These are phyloP conservation scores for Chenopodium album DNA, from an alignment of 148 eudicot species.

Conservation along the genomic window DNA sequence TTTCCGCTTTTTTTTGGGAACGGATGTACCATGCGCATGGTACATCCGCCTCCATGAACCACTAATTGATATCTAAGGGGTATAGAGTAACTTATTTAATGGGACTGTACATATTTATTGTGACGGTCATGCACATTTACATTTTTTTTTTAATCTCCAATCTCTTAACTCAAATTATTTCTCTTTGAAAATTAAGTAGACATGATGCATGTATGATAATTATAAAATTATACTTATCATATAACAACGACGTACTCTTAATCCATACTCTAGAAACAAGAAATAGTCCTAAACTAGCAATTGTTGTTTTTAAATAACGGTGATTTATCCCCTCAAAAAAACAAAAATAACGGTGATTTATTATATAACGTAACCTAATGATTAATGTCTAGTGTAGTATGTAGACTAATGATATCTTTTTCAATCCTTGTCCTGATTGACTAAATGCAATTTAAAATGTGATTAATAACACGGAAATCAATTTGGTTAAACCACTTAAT, in stretches of 20 bases:
- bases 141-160: background rate
- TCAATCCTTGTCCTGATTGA: background rate
- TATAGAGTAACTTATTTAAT: no score
- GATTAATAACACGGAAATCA: no score
- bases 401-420: background rate
- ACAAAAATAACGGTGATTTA: background rate
- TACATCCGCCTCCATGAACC: no score
- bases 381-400: no score
- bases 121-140: background rate
- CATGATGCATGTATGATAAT: background rate
- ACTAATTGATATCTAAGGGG: no score
- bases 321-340: background rate
- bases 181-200: slow-evolving; percentile 3
- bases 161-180: slow-evolving; percentile 11
- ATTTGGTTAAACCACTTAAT: no score
- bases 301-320: background rate
- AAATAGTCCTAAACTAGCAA: background rate
- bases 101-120: background rate
- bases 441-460: no score
- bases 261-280: background rate
- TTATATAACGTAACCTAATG: background rate
- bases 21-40: no score
- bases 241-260: no score
- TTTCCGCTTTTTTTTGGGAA: no score
- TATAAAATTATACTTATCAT: no score